These are phyloP conservation scores for Termitomyces sp. DNA, from an alignment of 768 basidiomycete species.

Conservation along the genomic window DNA sequence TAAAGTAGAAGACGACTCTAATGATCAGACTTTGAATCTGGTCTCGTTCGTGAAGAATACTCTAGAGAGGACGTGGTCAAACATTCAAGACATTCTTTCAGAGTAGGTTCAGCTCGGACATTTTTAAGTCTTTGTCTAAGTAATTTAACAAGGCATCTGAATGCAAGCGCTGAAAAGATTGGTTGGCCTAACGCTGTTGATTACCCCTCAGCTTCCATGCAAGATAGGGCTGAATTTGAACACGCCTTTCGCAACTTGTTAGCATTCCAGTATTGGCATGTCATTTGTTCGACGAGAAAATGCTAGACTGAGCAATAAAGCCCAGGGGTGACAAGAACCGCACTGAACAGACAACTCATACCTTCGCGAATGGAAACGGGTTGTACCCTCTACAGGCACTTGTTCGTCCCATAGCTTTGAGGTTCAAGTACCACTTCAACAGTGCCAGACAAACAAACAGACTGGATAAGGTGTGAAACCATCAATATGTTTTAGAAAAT, in stretches of 20 bases:
- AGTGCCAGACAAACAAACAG: conserved; percentile 82
- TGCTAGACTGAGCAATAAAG: not conserved
- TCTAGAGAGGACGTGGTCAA: conserved; percentile 70
- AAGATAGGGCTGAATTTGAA: conserved; percentile 66
- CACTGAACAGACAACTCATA: not conserved
- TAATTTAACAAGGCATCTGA: conserved; percentile 44
- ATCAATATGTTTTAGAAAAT: not conserved
- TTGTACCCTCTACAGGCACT: conserved; percentile 85
- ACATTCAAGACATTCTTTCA: conserved; percentile 63
- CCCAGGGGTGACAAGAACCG: conserved; percentile 51
- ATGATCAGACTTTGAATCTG: conserved; percentile 52
- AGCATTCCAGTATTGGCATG: conserved; percentile 75
- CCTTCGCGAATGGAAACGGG: conserved; percentile 40
- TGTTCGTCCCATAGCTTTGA: conserved; percentile 72
- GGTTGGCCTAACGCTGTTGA: conserved; percentile 83
- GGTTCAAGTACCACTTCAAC: conserved; percentile 97
- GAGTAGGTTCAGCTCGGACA: conserved; percentile 37
- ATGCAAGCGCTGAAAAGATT: conserved; percentile 62
- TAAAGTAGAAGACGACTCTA: conserved; percentile 38
- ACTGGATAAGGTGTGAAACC: conserved; percentile 73
- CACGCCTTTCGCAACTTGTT: conserved; percentile 72
- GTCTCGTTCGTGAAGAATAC: conserved; percentile 56
- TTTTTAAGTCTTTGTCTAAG: conserved; percentile 5
- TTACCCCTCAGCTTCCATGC: conserved; percentile 44
- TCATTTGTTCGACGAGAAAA: conserved; percentile 2